Conservation (phyloP, 345 rosid genomes). For the Viola odorata region DNA sequence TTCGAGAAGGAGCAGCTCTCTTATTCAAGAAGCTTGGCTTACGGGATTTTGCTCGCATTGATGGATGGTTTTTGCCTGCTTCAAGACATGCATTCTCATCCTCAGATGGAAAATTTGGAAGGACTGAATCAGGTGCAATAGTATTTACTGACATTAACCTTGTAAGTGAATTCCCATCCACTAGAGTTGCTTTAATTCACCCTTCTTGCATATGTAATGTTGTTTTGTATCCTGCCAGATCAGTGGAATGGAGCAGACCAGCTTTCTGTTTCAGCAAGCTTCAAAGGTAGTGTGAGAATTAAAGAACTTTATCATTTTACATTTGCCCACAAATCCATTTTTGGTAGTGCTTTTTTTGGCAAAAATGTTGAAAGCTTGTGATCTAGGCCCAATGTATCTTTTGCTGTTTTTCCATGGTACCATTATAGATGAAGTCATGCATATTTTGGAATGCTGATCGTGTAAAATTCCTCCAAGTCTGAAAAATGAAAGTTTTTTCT, state of each 20-base stretch:
- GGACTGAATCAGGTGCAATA: constrained; percentile 40
- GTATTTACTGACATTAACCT: constrained; percentile 84
- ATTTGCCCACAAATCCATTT: no score
- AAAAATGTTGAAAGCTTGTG: no score
- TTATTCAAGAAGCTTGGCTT: constrained; percentile 69
- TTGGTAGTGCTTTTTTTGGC: no score
- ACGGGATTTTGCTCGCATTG: constrained; percentile 87
- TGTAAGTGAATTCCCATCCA: constrained; percentile 37
- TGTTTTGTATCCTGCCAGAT: constrained; percentile 44
- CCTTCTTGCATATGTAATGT: constrained; percentile 3
- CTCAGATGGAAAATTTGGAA: constrained; percentile 40
- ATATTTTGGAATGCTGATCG: no score
- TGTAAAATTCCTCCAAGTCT: no score
- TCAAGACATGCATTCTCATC: constrained; percentile 31
- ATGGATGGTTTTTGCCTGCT: constrained; percentile 92
- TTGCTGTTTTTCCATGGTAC: no score
- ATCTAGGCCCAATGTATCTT: no score
- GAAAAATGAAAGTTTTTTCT: no score
- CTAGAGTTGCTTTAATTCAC: background rate
- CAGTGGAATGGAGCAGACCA: constrained; percentile 99
- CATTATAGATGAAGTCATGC: no score
- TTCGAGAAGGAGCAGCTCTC: constrained; percentile 77
- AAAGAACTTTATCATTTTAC: no score
- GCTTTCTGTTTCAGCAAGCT: constrained; percentile 95
- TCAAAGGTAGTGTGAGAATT: constrained; percentile 56